Base-by-base conservation (phyloP, 2,329 filamentous ascomycete genomes). In the Aspergillaceae sp. region DNA sequence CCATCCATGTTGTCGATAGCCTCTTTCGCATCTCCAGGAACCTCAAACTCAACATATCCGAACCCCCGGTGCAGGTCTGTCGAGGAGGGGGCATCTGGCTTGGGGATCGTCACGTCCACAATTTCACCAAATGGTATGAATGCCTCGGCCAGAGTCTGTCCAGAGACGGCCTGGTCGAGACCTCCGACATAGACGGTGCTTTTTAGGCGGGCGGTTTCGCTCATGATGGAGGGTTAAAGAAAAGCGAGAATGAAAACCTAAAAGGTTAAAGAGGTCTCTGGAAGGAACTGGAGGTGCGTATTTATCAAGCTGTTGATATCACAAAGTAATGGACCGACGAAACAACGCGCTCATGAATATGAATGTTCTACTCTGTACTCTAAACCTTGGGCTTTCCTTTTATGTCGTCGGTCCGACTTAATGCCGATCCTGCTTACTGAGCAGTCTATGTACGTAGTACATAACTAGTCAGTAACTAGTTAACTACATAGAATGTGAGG, bases 1-100 rank as follows among this genome's bases (percentile, higher is more conserved):
- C 95, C 89, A 64, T 98, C 88, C 91, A 98, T 97, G 64, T 98
- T 98, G 75, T 97, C 89, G 65, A 98, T 95, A 43, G 92, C 92
- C 69, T 97, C 91, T 60, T 83, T 83, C 29, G 90, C 91, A 68
- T 98, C 92, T 47, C 84, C 80, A 8, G 82, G 77, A 47, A 88
- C 79, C 59, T 96, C 89, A 61, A 87, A 98, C 63, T 98, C 92
- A 43, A 98, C 87, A 64, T 98, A 97, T 48, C 90, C 92, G 67
- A 97, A 98, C 1, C 94, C 92, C 44, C 90, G 78, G 66, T 98
- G 92, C 29, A 82, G 73, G 36, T 94, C 87, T 41, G 78, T 81
- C 5, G 85, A 81, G 51, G 87, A 89, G 53, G 85, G 84, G 51
- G 83, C 75, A 62, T 95, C 90, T 47, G 88, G 85, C 67, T 92